Base-by-base conservation (phyloP, 75 land plant species). In the Larix kaempferi region DNA sequence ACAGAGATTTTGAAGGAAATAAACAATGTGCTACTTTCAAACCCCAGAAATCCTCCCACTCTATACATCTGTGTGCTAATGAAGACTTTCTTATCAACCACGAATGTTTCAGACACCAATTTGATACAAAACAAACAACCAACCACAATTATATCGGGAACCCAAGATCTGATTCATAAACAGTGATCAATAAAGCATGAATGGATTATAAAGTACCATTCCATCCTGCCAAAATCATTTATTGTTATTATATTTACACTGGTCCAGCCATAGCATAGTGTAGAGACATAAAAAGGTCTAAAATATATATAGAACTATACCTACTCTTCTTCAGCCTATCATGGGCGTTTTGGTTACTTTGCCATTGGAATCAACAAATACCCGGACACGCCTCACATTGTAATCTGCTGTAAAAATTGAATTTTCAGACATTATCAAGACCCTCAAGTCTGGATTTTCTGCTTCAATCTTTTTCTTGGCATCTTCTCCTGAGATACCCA, bases 391-490 rank as follows among this genome's bases (percentile, higher is more conserved):
- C 7, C 17, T 69, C 2, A 4, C 3, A 69, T 8, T 1, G 39
- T 19, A 39, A 2, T 69, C 72, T 2, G 2, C 3, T 69, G 52
- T 69, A 3, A 69, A 10, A 69, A 21, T 1, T 0, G 52, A 67
- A 11, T 2, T 19, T 35, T 67, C 11, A 6, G 22, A 3, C 3
- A 69, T 1, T 37, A 69, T 69, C 23, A 37, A 10, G 10, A 69
- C 49, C 4, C 4, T 39, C 52, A 69, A 21, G 13, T 5, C 23
- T 10, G 41, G 21, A 10, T 39, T 69, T 39, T 69, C 49, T 39
- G 23, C 37, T 69, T 69, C 12, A 69, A 69, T 69, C 21, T 41
- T 69, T 22, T 69, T 39, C 72, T 69, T 69, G 49, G 72, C 72
- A 39, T 69, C 52, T 44, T 69, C 22, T n/a, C 52, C 72, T 5